Conservation (phyloP, 495 filamentous ascomycete genomes). For the Trichoderma orchidacearum region DNA sequence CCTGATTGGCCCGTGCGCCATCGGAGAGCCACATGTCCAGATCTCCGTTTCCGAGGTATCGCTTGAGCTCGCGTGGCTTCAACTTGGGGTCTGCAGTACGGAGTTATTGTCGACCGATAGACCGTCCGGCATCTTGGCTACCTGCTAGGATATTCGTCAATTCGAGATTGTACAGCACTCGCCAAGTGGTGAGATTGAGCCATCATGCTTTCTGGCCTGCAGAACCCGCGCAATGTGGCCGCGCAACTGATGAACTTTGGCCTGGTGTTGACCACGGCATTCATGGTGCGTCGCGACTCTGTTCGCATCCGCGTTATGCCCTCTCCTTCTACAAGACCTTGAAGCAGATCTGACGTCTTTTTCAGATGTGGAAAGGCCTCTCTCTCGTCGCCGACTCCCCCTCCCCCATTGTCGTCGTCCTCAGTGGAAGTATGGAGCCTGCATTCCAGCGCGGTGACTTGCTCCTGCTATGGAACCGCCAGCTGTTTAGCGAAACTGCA, state of each 20-base stretch:
- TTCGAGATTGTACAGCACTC: background rate
- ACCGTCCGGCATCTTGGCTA: background rate
- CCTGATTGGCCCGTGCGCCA: background rate
- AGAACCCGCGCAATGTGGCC: constrained; percentile 69
- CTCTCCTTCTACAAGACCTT: too few relatives aligned
- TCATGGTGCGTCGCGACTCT: constrained; percentile 46
- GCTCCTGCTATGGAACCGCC: constrained; percentile 87
- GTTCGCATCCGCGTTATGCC: background rate
- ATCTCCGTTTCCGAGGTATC: too few relatives aligned
- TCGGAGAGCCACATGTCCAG: background rate
- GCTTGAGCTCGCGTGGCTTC: background rate
- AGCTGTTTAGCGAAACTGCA: constrained; percentile 48
- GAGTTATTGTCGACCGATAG: background rate
- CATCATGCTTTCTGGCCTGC: constrained; percentile 58
- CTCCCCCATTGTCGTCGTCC: constrained; percentile 88
- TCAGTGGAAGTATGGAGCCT: constrained; percentile 92
- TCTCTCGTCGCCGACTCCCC: constrained; percentile 76
- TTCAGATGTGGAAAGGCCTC: constrained; percentile 80
- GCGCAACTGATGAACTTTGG: constrained; percentile 93
- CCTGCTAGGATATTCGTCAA: too few relatives aligned
- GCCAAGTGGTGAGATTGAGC: background rate
- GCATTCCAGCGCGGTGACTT: constrained; percentile 94
- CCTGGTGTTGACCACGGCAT: constrained; percentile 84
- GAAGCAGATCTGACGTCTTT: background rate
- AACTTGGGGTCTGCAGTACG: background rate